Evolutionary conservation across 192 early-diverging fungal species (phyloP), one percentile per base, ranked within the genome.

Genomic region (Endogone sp.): DNA sequence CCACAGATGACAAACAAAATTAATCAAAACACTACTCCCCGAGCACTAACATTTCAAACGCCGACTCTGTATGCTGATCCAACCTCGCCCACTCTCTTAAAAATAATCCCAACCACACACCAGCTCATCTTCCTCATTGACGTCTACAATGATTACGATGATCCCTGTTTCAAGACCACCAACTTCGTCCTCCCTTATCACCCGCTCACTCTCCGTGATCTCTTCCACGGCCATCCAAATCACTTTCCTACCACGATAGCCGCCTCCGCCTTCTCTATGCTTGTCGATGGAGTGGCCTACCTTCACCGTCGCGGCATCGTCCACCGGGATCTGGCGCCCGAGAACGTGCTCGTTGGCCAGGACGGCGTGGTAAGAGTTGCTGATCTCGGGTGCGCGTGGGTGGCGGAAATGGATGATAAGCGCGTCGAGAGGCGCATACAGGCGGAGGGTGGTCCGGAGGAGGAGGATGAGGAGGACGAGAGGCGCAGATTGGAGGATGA

Each of bases 301-400:
- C 86, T 88, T 67, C 95, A 97, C 73, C 65, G 68, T 13, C 72
- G 85, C 61, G 89, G 88, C 9, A 82, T 94, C 64, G 92, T 91
- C 75, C 95, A 97, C 71, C 85, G 95, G 32, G 95, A 97, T 71
- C 81, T 97, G 62, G 94, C 86, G 78, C 94, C 94, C 10, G 93
- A 96, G 79, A 96, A 96, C 72, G 85, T 93, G 32, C 84, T 95
- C 29, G 80, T 89, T 23, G 72, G 80, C 59, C 24, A 60, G 4
- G 67, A 69, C 37, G 67, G 67, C 23, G 61, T 10, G 23, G 3
- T 61, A 57, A 89, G 90, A 75, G 75, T 95, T 25, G 89, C 91
- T 2, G 94, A 95, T 74, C 94, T 94, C 85, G 94, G 94, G 3
- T 69, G 67, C 61, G 67, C 67, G 21, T 60, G 27, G 24, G 22